phyloP scores from a whole-genome alignment of 2,329 filamentous ascomycete genomes.

The Chrysoporthe cubensis region DNA sequence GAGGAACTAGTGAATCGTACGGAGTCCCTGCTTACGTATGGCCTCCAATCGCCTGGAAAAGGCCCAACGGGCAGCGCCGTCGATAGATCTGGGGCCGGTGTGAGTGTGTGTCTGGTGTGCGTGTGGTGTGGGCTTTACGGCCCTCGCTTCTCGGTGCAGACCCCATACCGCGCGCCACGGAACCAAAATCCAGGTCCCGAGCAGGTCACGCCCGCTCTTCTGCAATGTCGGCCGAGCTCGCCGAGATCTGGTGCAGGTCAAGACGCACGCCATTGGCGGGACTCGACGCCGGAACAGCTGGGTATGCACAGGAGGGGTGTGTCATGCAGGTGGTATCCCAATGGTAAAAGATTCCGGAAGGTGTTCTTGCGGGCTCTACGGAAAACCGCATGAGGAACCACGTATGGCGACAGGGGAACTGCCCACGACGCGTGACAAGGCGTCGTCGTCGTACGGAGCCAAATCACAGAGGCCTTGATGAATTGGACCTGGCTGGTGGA shows the following conservation, averaged over 20 bases:
- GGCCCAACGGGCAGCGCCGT: not conserved
- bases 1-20: not conserved
- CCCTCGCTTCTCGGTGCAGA: not conserved
- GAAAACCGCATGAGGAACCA: not conserved
- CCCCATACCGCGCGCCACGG: not conserved
- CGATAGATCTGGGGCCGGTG: not conserved
- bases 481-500: not conserved
- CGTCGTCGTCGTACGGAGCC: not conserved
- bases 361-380: conserved; percentile 6
- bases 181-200: conserved; percentile 1
- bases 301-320: not conserved
- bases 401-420: not conserved
- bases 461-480: not conserved
- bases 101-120: not conserved
- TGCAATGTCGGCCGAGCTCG: conserved; percentile 8
- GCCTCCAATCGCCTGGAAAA: not conserved
- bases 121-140: not conserved
- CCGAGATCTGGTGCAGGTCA: not conserved
- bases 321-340: not conserved
- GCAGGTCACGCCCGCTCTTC: conserved; percentile 10
- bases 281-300: not conserved
- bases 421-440: not conserved
- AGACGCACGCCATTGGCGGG: conserved; percentile 12
- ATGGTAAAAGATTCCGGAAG: not conserved
- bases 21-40: not conserved